Conservation (phyloP, 345 rosid species). For the Sonneratia alba region DNA sequence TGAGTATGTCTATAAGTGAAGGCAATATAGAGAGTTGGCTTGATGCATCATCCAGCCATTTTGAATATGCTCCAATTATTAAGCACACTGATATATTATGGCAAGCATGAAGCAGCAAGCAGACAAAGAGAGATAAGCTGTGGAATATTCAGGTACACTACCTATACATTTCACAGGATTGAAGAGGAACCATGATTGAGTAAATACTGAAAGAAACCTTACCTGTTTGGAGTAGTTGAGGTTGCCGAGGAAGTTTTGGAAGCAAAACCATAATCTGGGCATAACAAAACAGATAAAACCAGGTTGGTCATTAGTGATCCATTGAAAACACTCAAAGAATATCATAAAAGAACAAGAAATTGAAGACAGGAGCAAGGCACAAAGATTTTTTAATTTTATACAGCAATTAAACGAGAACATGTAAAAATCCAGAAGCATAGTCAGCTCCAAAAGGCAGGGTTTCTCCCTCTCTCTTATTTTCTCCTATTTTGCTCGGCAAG, state of each 20-base stretch:
- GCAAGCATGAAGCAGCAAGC: conserved; percentile 5
- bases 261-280: conserved; percentile 76
- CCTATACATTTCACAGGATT: background rate
- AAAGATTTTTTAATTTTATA: too few relatives aligned
- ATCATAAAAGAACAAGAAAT: background rate
- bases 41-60: conserved; percentile 84
- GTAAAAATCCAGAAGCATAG: too few relatives aligned
- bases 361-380: background rate
- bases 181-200: conserved; percentile 4
- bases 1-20: conserved; percentile 58
- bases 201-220: conserved; percentile 10
- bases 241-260: conserved; percentile 77
- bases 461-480: too few relatives aligned
- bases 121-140: background rate
- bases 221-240: conserved; percentile 94
- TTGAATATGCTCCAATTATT: conserved; percentile 92
- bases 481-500: too few relatives aligned
- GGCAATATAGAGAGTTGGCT: conserved; percentile 65
- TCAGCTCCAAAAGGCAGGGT: too few relatives aligned
- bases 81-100: conserved; percentile 69
- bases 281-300: background rate
- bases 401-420: too few relatives aligned
- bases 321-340: background rate
- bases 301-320: background rate
- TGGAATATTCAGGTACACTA: background rate